Conservation (phyloP, 306 rosid genomes). For the Cicer arietinum region DNA sequence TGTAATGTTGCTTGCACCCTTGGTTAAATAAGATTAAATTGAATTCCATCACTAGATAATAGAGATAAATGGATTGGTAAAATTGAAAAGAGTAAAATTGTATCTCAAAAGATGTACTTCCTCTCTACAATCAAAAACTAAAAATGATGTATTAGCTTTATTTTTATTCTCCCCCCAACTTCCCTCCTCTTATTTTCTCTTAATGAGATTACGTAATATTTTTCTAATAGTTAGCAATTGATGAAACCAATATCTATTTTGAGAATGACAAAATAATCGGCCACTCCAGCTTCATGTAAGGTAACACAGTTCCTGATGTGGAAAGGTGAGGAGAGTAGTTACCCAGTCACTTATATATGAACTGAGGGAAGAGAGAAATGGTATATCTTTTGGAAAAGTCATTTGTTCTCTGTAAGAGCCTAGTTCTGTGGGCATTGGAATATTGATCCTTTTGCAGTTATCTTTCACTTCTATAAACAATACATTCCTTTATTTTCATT, state of each 20-base stretch:
- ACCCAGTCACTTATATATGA: too few relatives aligned
- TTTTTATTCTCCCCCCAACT: background rate
- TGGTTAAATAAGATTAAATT: background rate
- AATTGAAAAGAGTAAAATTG: background rate
- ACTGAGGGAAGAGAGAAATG: too few relatives aligned
- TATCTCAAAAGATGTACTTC: background rate
- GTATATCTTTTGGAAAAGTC: too few relatives aligned
- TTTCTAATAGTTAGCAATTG: constrained; percentile 12
- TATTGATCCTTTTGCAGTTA: too few relatives aligned
- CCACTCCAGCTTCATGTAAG: background rate
- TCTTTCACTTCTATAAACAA: too few relatives aligned
- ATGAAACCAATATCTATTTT: constrained; percentile 11
- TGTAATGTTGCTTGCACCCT: background rate
- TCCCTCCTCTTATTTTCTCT: background rate
- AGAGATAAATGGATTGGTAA: background rate
- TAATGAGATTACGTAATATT: background rate
- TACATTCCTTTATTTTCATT: too few relatives aligned
- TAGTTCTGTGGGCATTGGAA: too few relatives aligned
- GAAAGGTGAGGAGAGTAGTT: too few relatives aligned
- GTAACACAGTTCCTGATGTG: background rate
- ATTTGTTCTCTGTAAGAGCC: too few relatives aligned
- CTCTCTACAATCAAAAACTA: too few relatives aligned
- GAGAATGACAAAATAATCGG: background rate
- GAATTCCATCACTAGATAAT: background rate
- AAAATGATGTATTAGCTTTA: background rate